Base-by-base conservation (phyloP, 495 filamentous ascomycete species). In the Penicillium verhagenii region DNA sequence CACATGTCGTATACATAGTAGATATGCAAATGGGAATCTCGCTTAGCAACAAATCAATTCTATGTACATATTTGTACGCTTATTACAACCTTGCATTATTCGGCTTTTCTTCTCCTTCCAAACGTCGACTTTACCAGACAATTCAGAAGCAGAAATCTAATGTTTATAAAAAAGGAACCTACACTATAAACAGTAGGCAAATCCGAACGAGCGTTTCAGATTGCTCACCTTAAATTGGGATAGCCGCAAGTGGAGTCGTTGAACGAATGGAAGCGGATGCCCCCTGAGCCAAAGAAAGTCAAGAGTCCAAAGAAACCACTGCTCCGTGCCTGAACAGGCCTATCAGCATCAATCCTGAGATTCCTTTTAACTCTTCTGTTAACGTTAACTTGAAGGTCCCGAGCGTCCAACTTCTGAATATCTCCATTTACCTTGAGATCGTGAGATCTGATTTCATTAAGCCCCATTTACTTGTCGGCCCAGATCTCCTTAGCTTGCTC, bases 171-270 rank as follows among this genome's bases (percentile, higher is more conserved):
- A n/a, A 6, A 35, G 14, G 5, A n/a, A 35, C 3, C 47, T 46
- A 46, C 1, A 16, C 53, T 63, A 54, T 51, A 60, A 57, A 54
- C 23, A 54, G 60, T 42, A 57, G 29, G 19, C 14, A 44, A 51
- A 47, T 37, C 53, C 47, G 58, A 58, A 18, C 54, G 53, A 47
- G 52, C 37, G 61, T 65, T 61, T 65, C 61, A 65, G 58, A 47
- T 38, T 24, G 10, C 6, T 25, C 58, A 31, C 39, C 50, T 63
- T 52, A 60, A 60, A 65, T 65, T 62, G 54, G 57, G 63, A 63
- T 60, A 60, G 58, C 54, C 63, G 46, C 55, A 44, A 53, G 63
- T 66, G 63, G 63, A 66, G 59, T 54, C 51, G n/a, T 39, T 52
- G 38, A 50, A 44, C 48, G 56, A 59, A 62, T 61, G 54, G 54